Conservation (phyloP, 179 eudicot species). For the Beta lomatogona region DNA sequence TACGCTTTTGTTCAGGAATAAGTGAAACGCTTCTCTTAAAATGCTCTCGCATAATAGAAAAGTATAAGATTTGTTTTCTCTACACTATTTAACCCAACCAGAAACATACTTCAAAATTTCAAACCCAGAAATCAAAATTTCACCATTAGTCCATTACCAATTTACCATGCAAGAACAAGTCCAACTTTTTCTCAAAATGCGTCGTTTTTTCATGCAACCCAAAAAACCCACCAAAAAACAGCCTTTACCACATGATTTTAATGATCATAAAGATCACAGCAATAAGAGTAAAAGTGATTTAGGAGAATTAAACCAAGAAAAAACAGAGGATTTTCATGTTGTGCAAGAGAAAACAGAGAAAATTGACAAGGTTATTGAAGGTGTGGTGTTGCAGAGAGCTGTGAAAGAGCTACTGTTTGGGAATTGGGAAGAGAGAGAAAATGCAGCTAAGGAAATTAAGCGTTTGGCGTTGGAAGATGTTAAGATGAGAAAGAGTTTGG, state of each 20-base stretch:
- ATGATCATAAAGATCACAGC: background rate
- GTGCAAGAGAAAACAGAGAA: background rate
- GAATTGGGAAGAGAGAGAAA: conserved; percentile 61
- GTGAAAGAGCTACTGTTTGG: conserved; percentile 80
- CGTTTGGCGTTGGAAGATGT: conserved; percentile 43
- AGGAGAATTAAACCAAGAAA: background rate
- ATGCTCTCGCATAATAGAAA: too few species aligned
- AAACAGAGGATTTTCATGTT: conserved; percentile 26
- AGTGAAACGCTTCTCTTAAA: too few species aligned
- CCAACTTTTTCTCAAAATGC: conserved; percentile 21
- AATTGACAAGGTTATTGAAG: background rate
- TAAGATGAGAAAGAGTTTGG: conserved; percentile 46
- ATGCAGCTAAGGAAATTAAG: conserved; percentile 54
- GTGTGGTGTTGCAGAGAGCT: conserved; percentile 46
- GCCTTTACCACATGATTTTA: background rate
- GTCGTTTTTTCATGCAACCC: conserved; percentile 20
- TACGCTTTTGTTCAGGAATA: too few species aligned
- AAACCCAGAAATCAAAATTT: background rate
- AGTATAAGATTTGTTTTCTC: background rate
- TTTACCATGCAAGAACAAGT: conserved; percentile 23
- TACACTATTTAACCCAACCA: conserved; percentile 7
- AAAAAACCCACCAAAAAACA: conserved; percentile 28
- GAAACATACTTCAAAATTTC: conserved; percentile 24
- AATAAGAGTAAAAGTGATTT: background rate
- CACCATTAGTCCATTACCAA: too few species aligned